Percentiles rank a stretch among this genome's conserved stretches.
phyloP scores from a whole-genome alignment of 1,284 basidiomycete genomes.

The Pisolithus thermaeus region DNA sequence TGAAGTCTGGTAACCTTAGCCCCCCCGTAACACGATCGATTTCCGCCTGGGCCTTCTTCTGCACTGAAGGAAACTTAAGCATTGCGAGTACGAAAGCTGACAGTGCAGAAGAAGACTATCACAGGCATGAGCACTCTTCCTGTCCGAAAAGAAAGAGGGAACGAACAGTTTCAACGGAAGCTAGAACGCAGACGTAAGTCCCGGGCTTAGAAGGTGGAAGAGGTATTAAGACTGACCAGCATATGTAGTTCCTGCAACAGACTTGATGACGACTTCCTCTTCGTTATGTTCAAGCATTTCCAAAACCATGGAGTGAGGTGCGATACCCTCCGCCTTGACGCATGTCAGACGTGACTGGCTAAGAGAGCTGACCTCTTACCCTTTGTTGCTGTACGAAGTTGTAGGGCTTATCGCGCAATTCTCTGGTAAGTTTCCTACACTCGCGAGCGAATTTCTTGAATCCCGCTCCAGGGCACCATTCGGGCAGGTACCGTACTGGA shows the following conservation, averaged over 20 bases:
- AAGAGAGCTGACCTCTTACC: slow-evolving; percentile 1
- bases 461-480: slow-evolving; percentile 27
- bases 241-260: slow-evolving; percentile 18
- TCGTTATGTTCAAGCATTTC: slow-evolving; percentile 20
- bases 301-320: slow-evolving; percentile 15
- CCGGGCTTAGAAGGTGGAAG: not conserved
- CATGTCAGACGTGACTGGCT: not conserved
- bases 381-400: slow-evolving; percentile 19
- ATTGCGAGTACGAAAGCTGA: slow-evolving; percentile 7
- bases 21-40: slow-evolving; percentile 33
- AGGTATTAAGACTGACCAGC: not conserved
- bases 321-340: slow-evolving; percentile 10
- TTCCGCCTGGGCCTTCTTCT: slow-evolving; percentile 31
- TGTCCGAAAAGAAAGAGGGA: not conserved
- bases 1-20: slow-evolving; percentile 20
- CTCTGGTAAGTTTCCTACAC: slow-evolving; percentile 15
- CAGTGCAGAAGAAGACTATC: slow-evolving; percentile 3
- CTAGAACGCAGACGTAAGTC: not conserved
- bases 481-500: slow-evolving; percentile 19
- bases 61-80: slow-evolving; percentile 22
- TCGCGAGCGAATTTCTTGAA: slow-evolving; percentile 20
- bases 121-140: not conserved
- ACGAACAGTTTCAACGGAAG: slow-evolving; percentile 6
- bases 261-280: slow-evolving; percentile 22
- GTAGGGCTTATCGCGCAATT: slow-evolving; percentile 21